Percentiles rank a stretch among this genome's conserved stretches.
Conservation (phyloP, 2,329 filamentous ascomycete species). For the Epichloe baconii region DNA sequence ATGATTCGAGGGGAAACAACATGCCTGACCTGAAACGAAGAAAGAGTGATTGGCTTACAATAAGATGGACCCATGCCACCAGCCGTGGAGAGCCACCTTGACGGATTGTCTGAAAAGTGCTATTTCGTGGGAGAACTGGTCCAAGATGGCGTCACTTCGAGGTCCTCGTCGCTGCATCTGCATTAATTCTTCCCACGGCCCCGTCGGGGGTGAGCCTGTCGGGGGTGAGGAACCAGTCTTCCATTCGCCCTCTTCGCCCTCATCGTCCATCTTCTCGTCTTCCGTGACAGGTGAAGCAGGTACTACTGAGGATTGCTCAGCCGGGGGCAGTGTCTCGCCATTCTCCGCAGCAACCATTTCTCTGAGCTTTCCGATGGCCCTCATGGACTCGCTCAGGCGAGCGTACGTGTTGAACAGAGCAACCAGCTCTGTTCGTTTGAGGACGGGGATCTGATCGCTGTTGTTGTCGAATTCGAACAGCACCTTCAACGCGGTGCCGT, state of each 20-base stretch:
- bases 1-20: background rate
- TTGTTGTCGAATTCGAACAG: conserved; percentile 81
- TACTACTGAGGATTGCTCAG: background rate
- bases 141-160: conserved; percentile 25
- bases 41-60: conserved; percentile 44
- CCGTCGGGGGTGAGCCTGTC: background rate
- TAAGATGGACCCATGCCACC: conserved; percentile 53
- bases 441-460: conserved; percentile 49
- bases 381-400: conserved; percentile 68
- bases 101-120: conserved; percentile 47
- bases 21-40: background rate
- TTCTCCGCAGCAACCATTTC: conserved; percentile 34
- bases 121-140: conserved; percentile 52
- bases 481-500: conserved; percentile 88
- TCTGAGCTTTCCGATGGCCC: conserved; percentile 61
- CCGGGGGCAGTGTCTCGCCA: conserved; percentile 19
- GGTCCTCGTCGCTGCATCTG: conserved; percentile 18
- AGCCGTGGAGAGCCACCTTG: conserved; percentile 55
- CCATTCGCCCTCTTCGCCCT: conserved; percentile 16
- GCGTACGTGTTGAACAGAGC: conserved; percentile 90
- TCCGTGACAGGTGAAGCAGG: conserved; percentile 6
- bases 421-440: conserved; percentile 85
- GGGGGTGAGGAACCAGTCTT: background rate
- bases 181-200: background rate
- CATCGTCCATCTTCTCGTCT: conserved; percentile 28